Base-by-base conservation (phyloP, 208 protist species). In the Lotmaria passim region DNA sequence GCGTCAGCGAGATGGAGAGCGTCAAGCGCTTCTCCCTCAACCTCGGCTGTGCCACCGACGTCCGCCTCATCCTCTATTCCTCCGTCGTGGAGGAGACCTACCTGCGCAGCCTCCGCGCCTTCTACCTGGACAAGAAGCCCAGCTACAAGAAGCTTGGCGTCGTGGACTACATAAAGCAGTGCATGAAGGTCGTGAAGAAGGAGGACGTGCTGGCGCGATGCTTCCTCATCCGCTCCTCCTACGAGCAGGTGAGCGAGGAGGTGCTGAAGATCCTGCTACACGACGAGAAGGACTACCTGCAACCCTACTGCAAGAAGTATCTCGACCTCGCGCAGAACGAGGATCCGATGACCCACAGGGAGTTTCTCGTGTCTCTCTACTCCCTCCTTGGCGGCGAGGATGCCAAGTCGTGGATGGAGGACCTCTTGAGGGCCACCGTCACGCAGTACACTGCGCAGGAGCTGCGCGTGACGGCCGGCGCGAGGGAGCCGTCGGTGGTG, bases 21-120 rank as follows among this genome's bases (percentile, higher is more conserved):
- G 61, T 93, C 14, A 91, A 90, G 60, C 74, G 83, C 26, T 65
- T 95, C 60, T 85, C 83, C 3, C 59, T 92, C 24, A 83, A 84
- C 52, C 75, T 95, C n/a, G 50, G 61, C 10, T 75, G 83, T 31
- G 55, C 91, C 21, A 87, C 71, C 58, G 86, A 92, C 43, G 39
- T 70, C n/a, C 78, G 85, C 4, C 76, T 85, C 21, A 64, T 53
- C 19, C 62, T 83, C 10, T 93, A 93, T 65, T 65, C 65, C 34
- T 76, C 79, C 3, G 51, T 93, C 14, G 73, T 95, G 23, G 85
- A 90, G 61, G 79, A 90, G 48, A 71, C 78, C 8, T 93, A 95
- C 65, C 46, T 89, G 50, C 19, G 33, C 7, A 68, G 66, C 39
- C 62, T 95, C 2, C n/a, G 34, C 31, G 23, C 72, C 17, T 88